Conservation (phyloP, 2,329 filamentous ascomycete genomes). For the Xylariales sp. region DNA sequence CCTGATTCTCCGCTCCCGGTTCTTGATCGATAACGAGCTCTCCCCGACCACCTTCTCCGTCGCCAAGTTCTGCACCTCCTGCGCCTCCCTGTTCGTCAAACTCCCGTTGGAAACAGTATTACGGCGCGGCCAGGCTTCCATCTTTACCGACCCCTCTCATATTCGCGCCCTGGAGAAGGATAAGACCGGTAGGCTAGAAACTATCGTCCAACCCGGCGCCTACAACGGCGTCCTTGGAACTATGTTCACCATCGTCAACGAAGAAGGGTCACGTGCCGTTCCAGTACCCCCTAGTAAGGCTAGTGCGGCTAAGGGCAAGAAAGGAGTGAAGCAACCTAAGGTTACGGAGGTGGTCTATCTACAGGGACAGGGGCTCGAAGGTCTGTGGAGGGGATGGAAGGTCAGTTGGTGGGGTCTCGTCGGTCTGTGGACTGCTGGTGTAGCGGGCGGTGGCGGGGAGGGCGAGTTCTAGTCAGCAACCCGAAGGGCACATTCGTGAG, state of each 20-base stretch:
- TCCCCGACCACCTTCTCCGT: slow-evolving; percentile 80
- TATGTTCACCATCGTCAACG: slow-evolving; percentile 78
- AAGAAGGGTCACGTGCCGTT: slow-evolving; percentile 66
- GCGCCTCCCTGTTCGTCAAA: slow-evolving; percentile 76
- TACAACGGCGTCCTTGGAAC: slow-evolving; percentile 89
- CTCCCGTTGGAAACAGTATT: slow-evolving; percentile 90
- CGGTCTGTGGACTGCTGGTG: slow-evolving; percentile 66
- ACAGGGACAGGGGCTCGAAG: slow-evolving; percentile 63
- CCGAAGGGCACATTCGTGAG: no score
- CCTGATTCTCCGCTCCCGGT: slow-evolving; percentile 77
- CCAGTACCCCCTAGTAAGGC: slow-evolving; percentile 29
- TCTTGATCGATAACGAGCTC: slow-evolving; percentile 75
- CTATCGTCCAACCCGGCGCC: slow-evolving; percentile 72
- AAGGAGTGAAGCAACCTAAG: slow-evolving; percentile 27
- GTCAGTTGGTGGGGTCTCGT: slow-evolving; percentile 74
- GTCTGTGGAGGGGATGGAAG: slow-evolving; percentile 70
- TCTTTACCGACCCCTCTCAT: slow-evolving; percentile 54
- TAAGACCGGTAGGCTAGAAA: slow-evolving; percentile 49
- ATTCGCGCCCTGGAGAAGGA: slow-evolving; percentile 44
- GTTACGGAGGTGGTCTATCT: slow-evolving; percentile 40
- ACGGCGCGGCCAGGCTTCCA: slow-evolving; percentile 77
- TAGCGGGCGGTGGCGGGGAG: slow-evolving; percentile 57
- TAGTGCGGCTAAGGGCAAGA: slow-evolving; percentile 19
- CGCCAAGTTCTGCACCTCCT: slow-evolving; percentile 75
- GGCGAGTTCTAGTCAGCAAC: slow-evolving; percentile 45